Evolutionary conservation across 2,329 filamentous ascomycete species (phyloP), one percentile per base, ranked within the genome.

Genomic region (Ophiostoma sp.): DNA sequence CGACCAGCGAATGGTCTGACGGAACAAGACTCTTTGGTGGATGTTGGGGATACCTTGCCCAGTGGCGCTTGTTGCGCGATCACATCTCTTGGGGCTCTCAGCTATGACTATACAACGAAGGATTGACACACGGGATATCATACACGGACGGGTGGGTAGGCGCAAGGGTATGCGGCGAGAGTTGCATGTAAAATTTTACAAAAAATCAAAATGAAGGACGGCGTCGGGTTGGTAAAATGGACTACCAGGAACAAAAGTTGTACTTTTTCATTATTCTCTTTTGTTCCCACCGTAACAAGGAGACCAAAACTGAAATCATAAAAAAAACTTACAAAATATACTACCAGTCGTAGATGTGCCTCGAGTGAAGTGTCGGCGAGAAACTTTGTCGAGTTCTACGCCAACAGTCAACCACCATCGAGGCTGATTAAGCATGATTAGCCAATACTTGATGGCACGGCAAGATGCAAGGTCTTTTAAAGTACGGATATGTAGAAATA

Each of bases 221-320:
- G 60, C 62, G 62, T 65, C 62, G 62, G 60, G 33, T 57, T 13
- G 64, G 65, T 27, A 52, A 27, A 23, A 33, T 11, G 60, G 67
- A 36, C 33, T 64, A 33, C 33, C 65, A 33, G 33, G 48, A 62
- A 70, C 62, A 41, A 57, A 39, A 48, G 41, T 44, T 23, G 54
- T 23, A 44, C n/a, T 31, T 52, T 27, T 64, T 23, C 4, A n/a
- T 41, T 6, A 11, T 66, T 10, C 48, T 31, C 36, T 44, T 17
- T 67, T 27, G n/a, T 44, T 67, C 27, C 52, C 52, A 57, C 5
- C 20, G 8, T 15, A 57, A 31, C 36, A 66, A 69, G 35, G 44
- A 68, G 35, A 52, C 54, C 44, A 64, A 69, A 52, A 69, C 60
- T 68, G 67, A 52, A 71, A 71, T 67, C 23, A 66, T 64, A 27